phyloP scores from a whole-genome alignment of 495 filamentous ascomycete species.

The Penicillium pancosmium region DNA sequence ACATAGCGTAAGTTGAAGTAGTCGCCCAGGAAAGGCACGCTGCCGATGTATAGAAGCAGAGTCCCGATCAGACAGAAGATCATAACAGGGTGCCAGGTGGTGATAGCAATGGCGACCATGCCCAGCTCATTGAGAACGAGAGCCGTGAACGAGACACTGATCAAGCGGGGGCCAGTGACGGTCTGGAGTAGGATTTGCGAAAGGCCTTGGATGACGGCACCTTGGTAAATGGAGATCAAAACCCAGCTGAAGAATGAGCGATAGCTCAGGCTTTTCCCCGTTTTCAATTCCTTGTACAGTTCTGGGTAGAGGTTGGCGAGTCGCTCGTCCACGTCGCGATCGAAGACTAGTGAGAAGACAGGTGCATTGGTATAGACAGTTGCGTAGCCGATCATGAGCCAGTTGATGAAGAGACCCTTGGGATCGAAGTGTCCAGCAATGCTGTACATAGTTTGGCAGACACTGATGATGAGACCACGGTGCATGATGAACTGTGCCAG shows the following conservation, averaged over 20 bases:
- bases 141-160: conserved; percentile 88
- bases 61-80: conserved; percentile 82
- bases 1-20: conserved; percentile 91
- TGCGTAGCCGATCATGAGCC: conserved; percentile 96
- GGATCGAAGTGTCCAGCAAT: conserved; percentile 90
- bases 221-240: conserved; percentile 93
- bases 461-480: conserved; percentile 88
- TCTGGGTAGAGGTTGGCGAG: conserved; percentile 96
- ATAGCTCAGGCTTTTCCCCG: conserved; percentile 82
- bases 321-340: conserved; percentile 91
- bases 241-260: conserved; percentile 97
- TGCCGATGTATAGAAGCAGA: conserved; percentile 73
- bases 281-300: conserved; percentile 92
- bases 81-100: conserved; percentile 97
- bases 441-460: conserved; percentile 97
- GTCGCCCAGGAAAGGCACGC: conserved; percentile 80
- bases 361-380: conserved; percentile 94
- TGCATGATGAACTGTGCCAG: conserved; percentile 98
- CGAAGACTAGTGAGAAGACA: conserved; percentile 94
- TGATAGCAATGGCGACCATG: conserved; percentile 96
- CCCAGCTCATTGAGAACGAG: conserved; percentile 92
- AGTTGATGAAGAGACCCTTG: conserved; percentile 92
- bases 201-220: conserved; percentile 88
- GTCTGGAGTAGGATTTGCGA: conserved; percentile 83
- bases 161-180: conserved; percentile 69